Evolutionary conservation across 2,329 filamentous ascomycete species (phyloP), one percentile per base, ranked within the genome.

Genomic region (Aspergillus fructus): DNA sequence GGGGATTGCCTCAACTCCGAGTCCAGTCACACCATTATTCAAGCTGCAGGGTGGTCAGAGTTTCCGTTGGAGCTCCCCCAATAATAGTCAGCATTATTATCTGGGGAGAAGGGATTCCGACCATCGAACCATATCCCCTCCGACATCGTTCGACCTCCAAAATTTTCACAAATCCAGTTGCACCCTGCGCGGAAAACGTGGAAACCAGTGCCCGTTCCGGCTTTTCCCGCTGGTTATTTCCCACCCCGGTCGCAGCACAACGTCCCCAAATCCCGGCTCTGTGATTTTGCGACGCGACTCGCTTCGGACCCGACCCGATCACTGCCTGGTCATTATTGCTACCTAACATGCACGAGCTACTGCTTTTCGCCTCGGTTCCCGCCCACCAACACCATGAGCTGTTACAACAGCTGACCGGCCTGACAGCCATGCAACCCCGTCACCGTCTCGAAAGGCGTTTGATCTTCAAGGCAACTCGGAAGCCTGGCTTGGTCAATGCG

Each of bases 401-500:
- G 17, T 75, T 87, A 53, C 82, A 84, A 66, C 83, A 88, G 64
- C 77, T 88, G 47, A 81, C 84, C 40, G 85, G 85, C 52, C 72
- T 86, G 55, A 81, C 84, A 49, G 83, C 81, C 64, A 84, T 85
- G 79, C 85, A 86, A 67, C 85, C 85, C 40, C 77, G 78, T 64
- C 75, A 76, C 56, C 71, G 79, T 51, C 68, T 81, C 49, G 81
- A 86, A 69, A 80, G 84, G 57, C 79, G 81, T 68, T 72, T 86
- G 62, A 70, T 87, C 65, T 87, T 85, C 78, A 83, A 81, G 63
- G 82, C 84, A 56, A 73, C 74, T 64, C 76, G 78, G 65, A 77
- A 81, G 68, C 76, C 71, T 55, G 76, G 76, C 5, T 63, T 74
- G 49, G 66, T 72, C 61, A 74, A 71, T 56, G 68, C 72, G 48